Base-by-base conservation (phyloP, 2,329 filamentous ascomycete genomes). In the Plectosphaerella sp. region DNA sequence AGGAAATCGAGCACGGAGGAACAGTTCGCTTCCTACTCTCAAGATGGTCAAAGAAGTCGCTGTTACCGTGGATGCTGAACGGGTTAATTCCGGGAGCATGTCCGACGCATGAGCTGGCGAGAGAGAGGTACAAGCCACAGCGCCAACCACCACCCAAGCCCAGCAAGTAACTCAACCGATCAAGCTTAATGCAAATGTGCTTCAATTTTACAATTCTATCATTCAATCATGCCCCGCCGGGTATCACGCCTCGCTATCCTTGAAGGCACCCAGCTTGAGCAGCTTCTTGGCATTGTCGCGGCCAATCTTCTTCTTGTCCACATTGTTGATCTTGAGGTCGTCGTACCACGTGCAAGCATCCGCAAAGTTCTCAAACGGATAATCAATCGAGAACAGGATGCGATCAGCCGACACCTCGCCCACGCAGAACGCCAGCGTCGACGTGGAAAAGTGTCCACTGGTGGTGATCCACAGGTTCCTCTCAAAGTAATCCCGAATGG, bases 391-490 rank as follows among this genome's bases (percentile, higher is more conserved):
- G 60, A 78, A 80, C n/a, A 80, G 57, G 37, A 80, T 75, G 0
- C 77, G 63, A 50, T 79, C 76, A 5, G 74, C 65, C 8, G 77
- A 72, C 25, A 82, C 65, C 57, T 79, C 71, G 18, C 69, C 66
- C 18, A 77, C 67, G 45, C 73, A 74, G 49, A 72, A 82, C 55
- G 79, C 68, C 45, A 82, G 62, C 1, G 77, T 78, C 1, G 72
- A 64, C 0, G 77, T 80, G 0, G 75, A 80, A 58, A 82, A 83
- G 60, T 82, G 75, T 0, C 79, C 80, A 51, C 70, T 74, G 1
- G 79, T 82, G 4, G 80, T 83, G 57, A 82, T 74, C 75, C 76
- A 83, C 52, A 83, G 67, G 61, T 82, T 82, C 39, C 72, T 57
- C 20, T 67, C 68, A 63, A 82, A 83, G 63, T 82, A 83, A 16